Evolutionary conservation across 176 grass and related monocot genomes (phyloP).

Genomic region (Neostapfia colusana): DNA sequence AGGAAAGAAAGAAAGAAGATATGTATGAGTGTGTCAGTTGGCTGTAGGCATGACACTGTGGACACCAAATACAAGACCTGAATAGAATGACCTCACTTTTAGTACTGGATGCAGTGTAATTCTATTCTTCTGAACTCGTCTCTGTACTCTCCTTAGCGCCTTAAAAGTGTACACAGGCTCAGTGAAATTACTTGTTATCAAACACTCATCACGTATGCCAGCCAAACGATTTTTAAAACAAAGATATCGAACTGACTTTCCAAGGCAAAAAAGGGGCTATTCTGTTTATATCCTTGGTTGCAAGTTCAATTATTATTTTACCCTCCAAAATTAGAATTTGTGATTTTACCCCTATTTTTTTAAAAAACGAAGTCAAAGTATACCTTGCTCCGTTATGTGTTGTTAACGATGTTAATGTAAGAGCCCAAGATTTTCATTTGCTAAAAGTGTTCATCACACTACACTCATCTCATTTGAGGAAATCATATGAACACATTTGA

Average conservation of each 20-base stretch:
- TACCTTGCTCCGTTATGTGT: too few species aligned
- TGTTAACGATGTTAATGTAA: too few species aligned
- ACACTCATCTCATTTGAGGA: too few species aligned
- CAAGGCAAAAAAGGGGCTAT: too few species aligned
- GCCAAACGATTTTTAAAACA: background rate
- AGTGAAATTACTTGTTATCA: background rate
- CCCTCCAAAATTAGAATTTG: too few species aligned
- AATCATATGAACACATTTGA: too few species aligned
- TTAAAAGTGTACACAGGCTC: conserved; percentile 11
- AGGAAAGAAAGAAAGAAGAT: background rate
- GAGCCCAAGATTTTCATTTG: too few species aligned
- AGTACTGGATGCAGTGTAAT: background rate
- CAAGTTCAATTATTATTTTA: too few species aligned
- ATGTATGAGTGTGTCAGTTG: background rate
- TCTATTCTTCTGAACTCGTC: background rate
- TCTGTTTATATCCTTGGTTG: too few species aligned
- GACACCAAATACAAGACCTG: background rate
- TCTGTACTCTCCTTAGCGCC: background rate
- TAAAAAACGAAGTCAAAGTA: too few species aligned
- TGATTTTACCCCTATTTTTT: too few species aligned
- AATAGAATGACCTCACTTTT: background rate
- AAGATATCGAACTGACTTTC: background rate
- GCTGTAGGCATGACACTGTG: background rate
- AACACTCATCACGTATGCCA: background rate
- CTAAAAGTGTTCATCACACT: too few species aligned